A percentile compares a stretch with the other conserved stretches of the same genome.
phyloP scores from a whole-genome alignment of 805 yeast species.

The Cyberlindnera sargentensis region DNA sequence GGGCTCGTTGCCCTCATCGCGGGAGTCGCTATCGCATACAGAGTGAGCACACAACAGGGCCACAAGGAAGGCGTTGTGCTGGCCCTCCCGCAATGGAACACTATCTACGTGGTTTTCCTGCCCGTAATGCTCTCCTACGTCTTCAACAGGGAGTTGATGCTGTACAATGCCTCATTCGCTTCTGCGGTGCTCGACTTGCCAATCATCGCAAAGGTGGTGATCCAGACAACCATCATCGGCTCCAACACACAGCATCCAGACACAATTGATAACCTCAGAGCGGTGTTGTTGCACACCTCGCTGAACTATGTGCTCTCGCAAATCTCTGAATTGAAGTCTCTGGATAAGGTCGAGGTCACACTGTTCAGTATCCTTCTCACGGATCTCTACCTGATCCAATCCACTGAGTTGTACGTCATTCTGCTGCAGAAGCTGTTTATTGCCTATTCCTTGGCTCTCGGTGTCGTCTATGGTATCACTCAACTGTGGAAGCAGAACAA shows the following conservation, averaged over 20 bases:
- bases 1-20: conserved; percentile 20
- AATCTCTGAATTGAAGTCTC: conserved; percentile 29
- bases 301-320: conserved; percentile 22
- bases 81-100: conserved; percentile 27
- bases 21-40: conserved; percentile 16
- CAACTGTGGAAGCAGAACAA: conserved; percentile 11
- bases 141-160: conserved; percentile 17
- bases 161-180: conserved; percentile 26
- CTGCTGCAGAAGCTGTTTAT: conserved; percentile 27
- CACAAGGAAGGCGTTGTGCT: conserved; percentile 1
- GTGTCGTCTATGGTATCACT: conserved; percentile 20
- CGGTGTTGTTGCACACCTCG: conserved; percentile 21
- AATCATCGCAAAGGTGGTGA: conserved; percentile 14
- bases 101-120: conserved; percentile 27
- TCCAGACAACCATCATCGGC: conserved; percentile 15
- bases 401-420: conserved; percentile 21
- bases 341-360: conserved; percentile 31
- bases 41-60: conserved; percentile 4
- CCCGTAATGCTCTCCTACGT: conserved; percentile 26
- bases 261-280: conserved; percentile 10
- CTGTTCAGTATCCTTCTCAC: conserved; percentile 31
- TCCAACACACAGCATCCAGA: conserved; percentile 19
- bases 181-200: conserved; percentile 26
- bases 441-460: conserved; percentile 23
- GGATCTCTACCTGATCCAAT: conserved; percentile 26